Percentiles rank a stretch among this genome's conserved stretches.
Conservation (phyloP, 2,329 filamentous ascomycete species). For the Didymellaceae sp. region DNA sequence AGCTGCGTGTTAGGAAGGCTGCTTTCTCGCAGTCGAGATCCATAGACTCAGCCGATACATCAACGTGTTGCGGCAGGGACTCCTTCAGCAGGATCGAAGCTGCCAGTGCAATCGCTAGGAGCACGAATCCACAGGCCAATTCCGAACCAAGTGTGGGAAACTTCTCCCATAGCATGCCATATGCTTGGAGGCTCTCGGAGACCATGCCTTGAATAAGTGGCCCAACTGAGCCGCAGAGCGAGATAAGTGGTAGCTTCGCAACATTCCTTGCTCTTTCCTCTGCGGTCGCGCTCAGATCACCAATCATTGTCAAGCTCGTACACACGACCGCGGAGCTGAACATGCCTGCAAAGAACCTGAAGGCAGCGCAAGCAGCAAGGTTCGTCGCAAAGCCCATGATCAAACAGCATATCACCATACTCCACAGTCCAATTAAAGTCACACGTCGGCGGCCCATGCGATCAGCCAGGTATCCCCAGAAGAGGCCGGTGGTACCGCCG, state of each 20-base stretch:
- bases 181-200: constrained; percentile 49
- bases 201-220: constrained; percentile 54
- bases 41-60: constrained; percentile 24
- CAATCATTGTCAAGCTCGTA: constrained; percentile 55
- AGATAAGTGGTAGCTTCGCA: constrained; percentile 53
- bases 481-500: constrained; percentile 53
- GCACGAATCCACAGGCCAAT: constrained; percentile 52
- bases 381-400: constrained; percentile 56
- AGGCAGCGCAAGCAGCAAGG: constrained; percentile 50
- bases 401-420: constrained; percentile 54
- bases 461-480: constrained; percentile 55
- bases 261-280: constrained; percentile 51
- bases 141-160: constrained; percentile 55
- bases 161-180: constrained; percentile 51
- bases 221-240: constrained; percentile 54
- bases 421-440: constrained; percentile 53
- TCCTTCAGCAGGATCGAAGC: constrained; percentile 52
- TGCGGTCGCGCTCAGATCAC: constrained; percentile 50
- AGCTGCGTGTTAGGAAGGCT: constrained; percentile 52
- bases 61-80: constrained; percentile 39
- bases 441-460: constrained; percentile 53
- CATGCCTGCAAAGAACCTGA: constrained; percentile 54
- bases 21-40: constrained; percentile 54
- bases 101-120: constrained; percentile 51
- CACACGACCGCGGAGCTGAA: constrained; percentile 55